Evolutionary conservation across 1,139 yeast species (phyloP), one percentile per base, ranked within the genome.

Genomic region (Nakaseomyces bracarensis): DNA sequence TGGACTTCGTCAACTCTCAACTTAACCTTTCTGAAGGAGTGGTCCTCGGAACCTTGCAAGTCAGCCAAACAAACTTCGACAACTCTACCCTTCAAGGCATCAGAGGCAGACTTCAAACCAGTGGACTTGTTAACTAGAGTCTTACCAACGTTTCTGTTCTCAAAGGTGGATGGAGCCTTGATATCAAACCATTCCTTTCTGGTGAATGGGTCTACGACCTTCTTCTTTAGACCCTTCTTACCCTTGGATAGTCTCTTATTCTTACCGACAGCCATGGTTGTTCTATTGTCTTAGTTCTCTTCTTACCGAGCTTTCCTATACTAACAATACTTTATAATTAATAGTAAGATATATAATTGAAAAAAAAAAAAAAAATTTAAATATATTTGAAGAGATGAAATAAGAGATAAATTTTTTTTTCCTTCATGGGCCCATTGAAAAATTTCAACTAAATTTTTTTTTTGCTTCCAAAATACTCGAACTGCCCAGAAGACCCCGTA

Each of bases 201-300:
- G 79, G 91, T 75, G 85, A 84, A 84, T 67, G 95, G 94, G 78
- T 84, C 95, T 60, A 83, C 89, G 68, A 80, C 86, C 81, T 79
- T 84, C 89, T 84, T 85, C 93, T 85, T 85, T 71, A 82, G 71
- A 66, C 94, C 94, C 75, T 84, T 85, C 86, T 84, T 84, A 71
- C 95, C 94, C 77, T 84, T 84, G 74, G 89, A 81, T 74, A 84
- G 76, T 79, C 95, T 82, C 87, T 85, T 85, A 73, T 85, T 85
- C 84, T 85, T 85, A 70, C 95, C 95, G 72, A 85, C 91, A 79
- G 91, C 95, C 94, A 84, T 83, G 51, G 54, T 63, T 81, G 36
- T 33, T 21, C 26, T 21, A 33, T 33, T 33, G 36, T 75, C 93
- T 79, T 33, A 22, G 36, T 33, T 21, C 19, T n/a, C n/a, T n/a